Conservation (phyloP, 1,284 basidiomycete genomes). For the Rhodotorula sp. region DNA sequence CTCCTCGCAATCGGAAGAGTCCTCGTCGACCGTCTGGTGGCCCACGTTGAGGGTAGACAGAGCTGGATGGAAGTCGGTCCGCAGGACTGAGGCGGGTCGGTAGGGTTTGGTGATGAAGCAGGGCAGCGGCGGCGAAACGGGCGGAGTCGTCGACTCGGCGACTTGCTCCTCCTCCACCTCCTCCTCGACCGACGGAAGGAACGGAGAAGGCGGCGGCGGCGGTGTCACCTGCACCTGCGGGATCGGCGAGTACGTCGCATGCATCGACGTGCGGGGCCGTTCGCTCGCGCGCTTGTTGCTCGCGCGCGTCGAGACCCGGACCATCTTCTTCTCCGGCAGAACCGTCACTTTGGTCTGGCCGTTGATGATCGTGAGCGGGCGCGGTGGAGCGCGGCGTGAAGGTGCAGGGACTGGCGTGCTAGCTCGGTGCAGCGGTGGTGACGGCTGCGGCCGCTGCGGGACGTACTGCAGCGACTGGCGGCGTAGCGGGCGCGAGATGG, state of each 20-base stretch:
- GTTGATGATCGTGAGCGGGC: slow-evolving; percentile 1
- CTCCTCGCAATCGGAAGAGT: slow-evolving; percentile 36
- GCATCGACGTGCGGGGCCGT: background rate
- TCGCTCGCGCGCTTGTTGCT: slow-evolving; percentile 2
- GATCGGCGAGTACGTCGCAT: background rate
- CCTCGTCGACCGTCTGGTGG: slow-evolving; percentile 9
- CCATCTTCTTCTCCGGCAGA: slow-evolving; percentile 30
- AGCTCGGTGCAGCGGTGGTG: background rate
- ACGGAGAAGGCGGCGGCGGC: slow-evolving; percentile 7
- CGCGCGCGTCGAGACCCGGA: slow-evolving; percentile 30
- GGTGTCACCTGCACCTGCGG: background rate
- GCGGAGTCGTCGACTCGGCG: slow-evolving; percentile 8
- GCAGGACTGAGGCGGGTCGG: slow-evolving; percentile 12
- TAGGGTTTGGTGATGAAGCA: slow-evolving; percentile 8
- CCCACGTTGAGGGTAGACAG: slow-evolving; percentile 17
- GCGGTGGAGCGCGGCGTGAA: background rate
- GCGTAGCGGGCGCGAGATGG: background rate
- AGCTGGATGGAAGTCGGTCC: slow-evolving; percentile 24
- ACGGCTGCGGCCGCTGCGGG: background rate
- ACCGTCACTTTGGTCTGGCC: slow-evolving; percentile 30
- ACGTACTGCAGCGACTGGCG: background rate
- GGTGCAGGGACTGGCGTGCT: background rate
- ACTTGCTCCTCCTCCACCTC: background rate
- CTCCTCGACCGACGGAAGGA: background rate
- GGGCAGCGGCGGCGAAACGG: slow-evolving; percentile 8